A percentile compares a stretch with the other conserved stretches of the same genome.
Evolutionary conservation across 352 stramenopile genomes (phyloP).

Genomic region (Pythium brassicae): DNA sequence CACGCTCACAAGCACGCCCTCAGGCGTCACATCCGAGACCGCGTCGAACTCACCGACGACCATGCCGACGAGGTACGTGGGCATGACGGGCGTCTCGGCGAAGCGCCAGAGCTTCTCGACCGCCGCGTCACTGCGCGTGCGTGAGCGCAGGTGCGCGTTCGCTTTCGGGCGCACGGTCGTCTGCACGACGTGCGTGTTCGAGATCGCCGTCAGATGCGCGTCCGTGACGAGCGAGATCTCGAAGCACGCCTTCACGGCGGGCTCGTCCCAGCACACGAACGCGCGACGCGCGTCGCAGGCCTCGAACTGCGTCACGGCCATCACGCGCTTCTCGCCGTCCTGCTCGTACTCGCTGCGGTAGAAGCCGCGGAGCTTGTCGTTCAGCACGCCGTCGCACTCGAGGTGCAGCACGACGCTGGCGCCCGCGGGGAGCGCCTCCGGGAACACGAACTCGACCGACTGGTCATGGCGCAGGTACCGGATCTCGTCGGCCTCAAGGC

Average conservation of each 20-base stretch:
- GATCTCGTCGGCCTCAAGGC: constrained; percentile 47
- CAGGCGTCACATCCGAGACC: constrained; percentile 83
- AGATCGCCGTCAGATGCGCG: constrained; percentile 88
- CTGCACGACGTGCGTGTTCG: constrained; percentile 95
- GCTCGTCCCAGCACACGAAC: constrained; percentile 98
- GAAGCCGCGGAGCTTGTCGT: constrained; percentile 95
- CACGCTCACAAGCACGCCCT: constrained; percentile 93
- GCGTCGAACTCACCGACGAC: constrained; percentile 96
- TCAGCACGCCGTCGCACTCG: constrained; percentile 66
- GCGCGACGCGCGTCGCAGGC: constrained; percentile 87
- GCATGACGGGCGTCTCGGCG: constrained; percentile 95
- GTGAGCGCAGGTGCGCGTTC: constrained; percentile 49
- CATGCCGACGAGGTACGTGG: constrained; percentile 96
- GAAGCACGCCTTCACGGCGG: constrained; percentile 94
- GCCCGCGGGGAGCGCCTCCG: constrained; percentile 33
- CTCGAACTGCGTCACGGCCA: constrained; percentile 88
- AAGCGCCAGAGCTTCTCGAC: constrained; percentile 83
- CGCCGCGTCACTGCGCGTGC: constrained; percentile 31
- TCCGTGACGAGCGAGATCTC: constrained; percentile 92
- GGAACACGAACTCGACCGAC: constrained; percentile 48
- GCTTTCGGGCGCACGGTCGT: constrained; percentile 55
- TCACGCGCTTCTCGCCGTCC: constrained; percentile 88
- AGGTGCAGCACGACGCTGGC: constrained; percentile 32
- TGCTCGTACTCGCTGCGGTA: constrained; percentile 94
- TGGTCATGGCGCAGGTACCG: constrained; percentile 52